Evolutionary conservation across 768 basidiomycete species (phyloP), one percentile per base, ranked within the genome.

Genomic region (Galerina marginata): DNA sequence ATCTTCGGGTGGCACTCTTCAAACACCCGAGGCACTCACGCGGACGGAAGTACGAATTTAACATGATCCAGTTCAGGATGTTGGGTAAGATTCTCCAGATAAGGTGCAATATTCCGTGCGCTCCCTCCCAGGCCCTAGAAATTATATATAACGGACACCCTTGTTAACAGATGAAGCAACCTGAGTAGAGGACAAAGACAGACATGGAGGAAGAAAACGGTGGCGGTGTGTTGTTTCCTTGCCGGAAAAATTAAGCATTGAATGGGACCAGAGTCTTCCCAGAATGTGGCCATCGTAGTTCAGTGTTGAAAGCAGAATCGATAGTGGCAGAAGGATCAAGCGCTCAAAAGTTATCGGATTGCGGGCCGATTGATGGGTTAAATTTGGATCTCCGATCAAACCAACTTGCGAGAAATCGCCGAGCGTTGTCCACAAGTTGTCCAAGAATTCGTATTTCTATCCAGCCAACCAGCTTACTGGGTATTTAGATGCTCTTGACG

Each of bases 171-270:
- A 7, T 15, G 16, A 9, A 49, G 15, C 23, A 29, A 11, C 11
- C 48, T 5, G 44, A 50, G 38, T 11, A 55, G 47, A 51, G n/a
- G 11, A 54, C 20, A 29, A n/a, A 9, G 51, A 60, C 89, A 62
- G 69, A 93, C 93, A 81, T 96, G 95, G 20, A 92, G 75, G 72
- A 96, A 93, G 65, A 96, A 89, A 61, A 95, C 85, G 0, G 92
- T 94, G 10, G 92, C 90, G 6, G 89, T 88, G 72, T 96, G 94
- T 62, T 82, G 84, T 42, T 77, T 70, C 43, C 77, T 70, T 9
- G 90, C 79, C 25, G 81, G 76, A 25, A 88, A 76, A 37, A 79
- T 75, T 60, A 88, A 69, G 70, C 71, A 80, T 62, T 82, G 77
- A 40, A 14, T 23, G 20, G 38, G 38, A 25, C 26, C 23, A 7